Evolutionary conservation across 2,329 filamentous ascomycete species (phyloP).

Genomic region (Xylariaceae sp.): DNA sequence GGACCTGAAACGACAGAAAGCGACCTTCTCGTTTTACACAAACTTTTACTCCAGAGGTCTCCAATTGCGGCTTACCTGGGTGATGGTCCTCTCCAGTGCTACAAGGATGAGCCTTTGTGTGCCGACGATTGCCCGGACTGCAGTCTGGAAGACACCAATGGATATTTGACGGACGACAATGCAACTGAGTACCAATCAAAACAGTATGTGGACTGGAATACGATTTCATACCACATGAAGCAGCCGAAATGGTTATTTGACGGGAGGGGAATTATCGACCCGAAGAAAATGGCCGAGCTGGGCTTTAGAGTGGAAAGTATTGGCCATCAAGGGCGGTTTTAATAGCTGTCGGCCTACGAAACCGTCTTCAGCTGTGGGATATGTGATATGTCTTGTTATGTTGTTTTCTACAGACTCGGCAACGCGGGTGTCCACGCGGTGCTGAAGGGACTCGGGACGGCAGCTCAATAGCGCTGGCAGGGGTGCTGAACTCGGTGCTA

Average conservation of each 20-base stretch:
- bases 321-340: constrained; percentile 27
- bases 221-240: constrained; percentile 46
- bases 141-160: constrained; percentile 37
- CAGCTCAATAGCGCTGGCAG: no score
- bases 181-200: constrained; percentile 43
- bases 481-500: no score
- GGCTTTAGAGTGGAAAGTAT: constrained; percentile 51
- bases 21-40: constrained; percentile 46
- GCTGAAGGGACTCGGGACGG: no score
- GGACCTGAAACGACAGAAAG: constrained; percentile 36
- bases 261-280: constrained; percentile 51
- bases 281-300: constrained; percentile 44
- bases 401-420: no score
- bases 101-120: constrained; percentile 43
- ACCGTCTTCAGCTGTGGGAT: no score
- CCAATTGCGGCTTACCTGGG: constrained; percentile 17
- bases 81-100: constrained; percentile 44
- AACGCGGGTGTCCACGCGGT: no score
- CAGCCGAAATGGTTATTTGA: constrained; percentile 56
- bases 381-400: no score
- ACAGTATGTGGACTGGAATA: constrained; percentile 49
- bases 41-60: constrained; percentile 38
- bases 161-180: constrained; percentile 38
- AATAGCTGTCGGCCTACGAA: no score
- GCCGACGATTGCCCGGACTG: constrained; percentile 48